Percentiles rank a stretch among this genome's conserved stretches.
Evolutionary conservation across 1,284 basidiomycete species (phyloP).

Genomic region (Somion occarium): DNA sequence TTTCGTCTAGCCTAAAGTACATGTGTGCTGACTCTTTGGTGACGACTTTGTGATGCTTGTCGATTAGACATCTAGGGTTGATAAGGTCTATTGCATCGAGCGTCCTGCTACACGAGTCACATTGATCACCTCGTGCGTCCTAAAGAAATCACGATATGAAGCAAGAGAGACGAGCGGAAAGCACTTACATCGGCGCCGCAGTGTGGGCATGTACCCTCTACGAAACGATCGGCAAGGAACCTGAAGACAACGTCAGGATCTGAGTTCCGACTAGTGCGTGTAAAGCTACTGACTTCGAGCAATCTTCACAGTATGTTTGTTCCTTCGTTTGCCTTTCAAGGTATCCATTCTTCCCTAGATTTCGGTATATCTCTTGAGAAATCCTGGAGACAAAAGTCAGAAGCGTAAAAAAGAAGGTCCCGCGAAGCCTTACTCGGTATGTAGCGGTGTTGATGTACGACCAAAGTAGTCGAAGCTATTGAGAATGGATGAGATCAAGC

Average conservation of each 20-base stretch:
- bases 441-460: slow-evolving; percentile 86
- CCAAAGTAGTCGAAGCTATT: slow-evolving; percentile 95
- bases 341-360: slow-evolving; percentile 73
- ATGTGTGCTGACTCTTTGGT: slow-evolving; percentile 87
- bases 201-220: slow-evolving; percentile 91
- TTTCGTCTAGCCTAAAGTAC: slow-evolving; percentile 83
- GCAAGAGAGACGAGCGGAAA: not conserved
- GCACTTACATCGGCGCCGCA: slow-evolving; percentile 73
- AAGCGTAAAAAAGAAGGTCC: not conserved
- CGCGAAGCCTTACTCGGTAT: slow-evolving; percentile 69
- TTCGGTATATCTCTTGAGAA: slow-evolving; percentile 82
- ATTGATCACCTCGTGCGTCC: slow-evolving; percentile 99
- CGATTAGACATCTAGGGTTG: slow-evolving; percentile 92
- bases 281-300: slow-evolving; percentile 58
- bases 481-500: slow-evolving; percentile 1
- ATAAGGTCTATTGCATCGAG: slow-evolving; percentile 92
- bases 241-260: slow-evolving; percentile 44
- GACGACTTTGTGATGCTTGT: slow-evolving; percentile 75
- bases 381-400: slow-evolving; percentile 48
- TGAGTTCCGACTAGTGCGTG: slow-evolving; percentile 1
- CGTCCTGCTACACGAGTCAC: slow-evolving; percentile 91
- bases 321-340: slow-evolving; percentile 82
- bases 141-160: slow-evolving; percentile 25
- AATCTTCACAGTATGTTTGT: slow-evolving; percentile 92
- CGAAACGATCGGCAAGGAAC: slow-evolving; percentile 93